Evolutionary conservation across 139 green algal genomes (phyloP), one percentile per base, ranked within the genome.

Genomic region (Pleodorina starrii): DNA sequence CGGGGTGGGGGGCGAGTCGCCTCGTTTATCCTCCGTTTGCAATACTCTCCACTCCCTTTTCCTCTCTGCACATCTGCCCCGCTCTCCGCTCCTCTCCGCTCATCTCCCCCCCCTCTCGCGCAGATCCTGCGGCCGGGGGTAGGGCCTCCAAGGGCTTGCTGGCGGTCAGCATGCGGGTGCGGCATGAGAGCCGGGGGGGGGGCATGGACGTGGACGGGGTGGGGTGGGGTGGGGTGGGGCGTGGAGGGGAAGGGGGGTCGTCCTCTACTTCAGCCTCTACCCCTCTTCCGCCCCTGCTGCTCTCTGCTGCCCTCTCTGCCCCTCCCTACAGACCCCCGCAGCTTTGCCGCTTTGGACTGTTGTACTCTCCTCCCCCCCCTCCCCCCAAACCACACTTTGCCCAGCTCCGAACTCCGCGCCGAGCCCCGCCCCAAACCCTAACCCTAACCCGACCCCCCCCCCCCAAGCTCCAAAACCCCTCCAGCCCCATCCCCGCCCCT

Each of bases 101-200:
- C 17, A 25, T 60, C 14, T 60, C 51, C 21, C 9, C 25, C 9
- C 5, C 9, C 5, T 66, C 29, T 7, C 29, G 21, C 3, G 9
- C 72, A 80, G 72, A 80, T 35, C 40, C 40, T 19, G 40, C 12
- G 21, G 35, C 32, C 5, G 42, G 72, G 1, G 72, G 72, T 17
- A 12, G 72, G 11, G 16, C 38, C 40, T 5, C 29, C 32, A 51
- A 54, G 23, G 42, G 40, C 21, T 40, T 80, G 11, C 12, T 82
- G 74, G 74, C 74, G 2, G 44, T 82, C 74, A 82, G 44, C 44
- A 82, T 82, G 74, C 43, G 74, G 74, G 74, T 82, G 25, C 42
- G 74, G 40, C 32, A 2, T 77, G 48, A 12, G 48, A 12, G n/a
- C n/a, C n/a, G 11, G 5, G 12, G 19, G 57, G 5, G 57, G 57